Conservation (phyloP, 768 basidiomycete species). For the Trametes cubensis region DNA sequence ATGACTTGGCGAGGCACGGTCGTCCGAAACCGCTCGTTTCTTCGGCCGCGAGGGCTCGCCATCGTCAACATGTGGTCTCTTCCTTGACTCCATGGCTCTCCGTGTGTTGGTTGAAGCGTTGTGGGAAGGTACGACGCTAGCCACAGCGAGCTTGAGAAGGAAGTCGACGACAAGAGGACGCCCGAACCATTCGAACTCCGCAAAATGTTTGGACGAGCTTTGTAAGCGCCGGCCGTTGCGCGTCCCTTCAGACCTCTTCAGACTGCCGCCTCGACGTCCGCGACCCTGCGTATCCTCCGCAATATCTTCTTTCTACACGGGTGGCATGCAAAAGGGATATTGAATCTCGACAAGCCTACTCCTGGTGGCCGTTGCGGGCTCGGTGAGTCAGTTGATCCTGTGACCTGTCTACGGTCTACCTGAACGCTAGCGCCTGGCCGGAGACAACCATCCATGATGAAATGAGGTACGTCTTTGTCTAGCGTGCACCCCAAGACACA, state of each 20-base stretch:
- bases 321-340: too few relatives aligned
- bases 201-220: conserved; percentile 21
- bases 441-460: too few relatives aligned
- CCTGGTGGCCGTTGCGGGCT: too few relatives aligned
- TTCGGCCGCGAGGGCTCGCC: conserved; percentile 29
- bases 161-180: conserved; percentile 24
- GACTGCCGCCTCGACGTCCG: background rate
- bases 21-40: conserved; percentile 33
- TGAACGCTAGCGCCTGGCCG: too few relatives aligned
- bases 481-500: too few relatives aligned
- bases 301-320: too few relatives aligned
- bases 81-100: conserved; percentile 31
- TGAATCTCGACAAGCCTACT: too few relatives aligned
- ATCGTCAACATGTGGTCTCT: conserved; percentile 33
- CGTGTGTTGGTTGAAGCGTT: background rate
- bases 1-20: conserved; percentile 30
- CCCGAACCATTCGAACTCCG: conserved; percentile 21
- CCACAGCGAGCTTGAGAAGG: conserved; percentile 20
- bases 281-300: too few relatives aligned
- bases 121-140: conserved; percentile 9
- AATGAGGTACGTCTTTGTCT: too few relatives aligned
- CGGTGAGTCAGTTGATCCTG: too few relatives aligned
- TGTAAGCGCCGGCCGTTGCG: conserved; percentile 11
- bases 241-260: background rate
- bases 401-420: too few relatives aligned